Base-by-base conservation (phyloP, 2,329 filamentous ascomycete species). In the Colletotrichum caudatum region DNA sequence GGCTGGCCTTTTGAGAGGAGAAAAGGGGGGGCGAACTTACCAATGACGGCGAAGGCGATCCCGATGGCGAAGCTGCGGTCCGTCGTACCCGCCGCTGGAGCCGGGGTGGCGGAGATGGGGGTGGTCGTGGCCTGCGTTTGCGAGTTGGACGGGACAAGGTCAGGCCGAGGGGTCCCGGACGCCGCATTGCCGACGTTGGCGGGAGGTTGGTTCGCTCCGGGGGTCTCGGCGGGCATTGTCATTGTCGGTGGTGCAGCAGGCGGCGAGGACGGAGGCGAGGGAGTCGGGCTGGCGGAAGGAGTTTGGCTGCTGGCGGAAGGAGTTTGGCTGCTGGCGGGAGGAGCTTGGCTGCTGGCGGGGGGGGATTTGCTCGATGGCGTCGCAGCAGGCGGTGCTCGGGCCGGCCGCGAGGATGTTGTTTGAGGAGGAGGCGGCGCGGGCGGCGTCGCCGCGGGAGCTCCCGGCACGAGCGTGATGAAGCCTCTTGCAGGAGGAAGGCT, bases 391-490 rank as follows among this genome's bases (percentile, higher is more conserved):
- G 61, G 48, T 11, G 50, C n/a, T n/a, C 16, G 62, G 61, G 20
- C 14, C 48, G 5, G 69, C 54, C 9, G 53, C 51, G 53, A 26
- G n/a, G 51, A 2, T 6, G 53, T 9, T 29, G n/a, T 14, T 29
- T n/a, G n/a, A n/a, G n/a, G 66, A 8, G 57, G 58, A 3, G 48
- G 20, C 26, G 26, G 66, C 35, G 59, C 59, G 4, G 69, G 64
- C 18, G 39, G 35, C 2, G 51, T 33, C 2, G 69, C n/a, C 2
- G 59, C 46, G 26, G 69, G 69, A 2, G 65, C 65, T 18, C 65
- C 59, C n/a, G 69, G 69, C 0, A 72, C 69, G 37, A 72, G 53
- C 3, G 69, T 71, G 53, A 71, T 54, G 46, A 71, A 71, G 6
- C 69, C 69, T 23, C 69, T 50, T 18, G 65, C 29, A 1, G 69